Evolutionary conservation across 768 basidiomycete genomes (phyloP).

Genomic region (Cystobasidium ongulense): DNA sequence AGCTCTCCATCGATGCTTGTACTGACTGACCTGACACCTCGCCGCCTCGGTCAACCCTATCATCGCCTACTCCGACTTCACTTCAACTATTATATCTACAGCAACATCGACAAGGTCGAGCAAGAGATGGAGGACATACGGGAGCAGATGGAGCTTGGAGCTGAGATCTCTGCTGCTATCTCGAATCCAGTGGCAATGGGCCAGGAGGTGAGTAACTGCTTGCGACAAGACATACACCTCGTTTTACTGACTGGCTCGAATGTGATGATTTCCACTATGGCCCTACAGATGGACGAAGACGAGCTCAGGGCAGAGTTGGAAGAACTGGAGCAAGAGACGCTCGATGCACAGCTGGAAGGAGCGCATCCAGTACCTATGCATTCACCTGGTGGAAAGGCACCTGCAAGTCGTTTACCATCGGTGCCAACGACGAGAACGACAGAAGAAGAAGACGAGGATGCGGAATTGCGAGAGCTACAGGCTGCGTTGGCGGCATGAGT

Average conservation of each 20-base stretch:
- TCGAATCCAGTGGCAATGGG: constrained; percentile 60
- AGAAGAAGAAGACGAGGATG: constrained; percentile 37
- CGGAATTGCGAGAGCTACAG: constrained; percentile 32
- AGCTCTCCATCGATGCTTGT: background rate
- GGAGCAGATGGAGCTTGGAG: constrained; percentile 83
- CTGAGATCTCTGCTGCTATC: constrained; percentile 83
- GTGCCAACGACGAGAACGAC: constrained; percentile 8
- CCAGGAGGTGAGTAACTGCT: constrained; percentile 70
- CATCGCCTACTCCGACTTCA: background rate
- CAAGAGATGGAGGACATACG: constrained; percentile 74
- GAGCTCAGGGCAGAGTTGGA: constrained; percentile 70
- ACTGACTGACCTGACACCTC: background rate
- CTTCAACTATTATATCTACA: constrained; percentile 43
- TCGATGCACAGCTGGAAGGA: constrained; percentile 72
- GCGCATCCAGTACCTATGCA: constrained; percentile 87
- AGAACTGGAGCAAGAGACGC: constrained; percentile 75
- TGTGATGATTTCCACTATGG: background rate
- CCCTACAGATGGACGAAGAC: constrained; percentile 52
- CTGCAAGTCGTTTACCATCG: background rate
- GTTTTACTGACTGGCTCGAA: too few species aligned
- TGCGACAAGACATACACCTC: too few species aligned
- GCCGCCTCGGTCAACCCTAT: background rate
- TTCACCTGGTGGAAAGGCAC: constrained; percentile 52
- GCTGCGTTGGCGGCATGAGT: constrained; percentile 31
- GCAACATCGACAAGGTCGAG: constrained; percentile 81